These are phyloP conservation scores for Tulasnella sp. DNA, from an alignment of 768 basidiomycete species.

Conservation along the genomic window DNA sequence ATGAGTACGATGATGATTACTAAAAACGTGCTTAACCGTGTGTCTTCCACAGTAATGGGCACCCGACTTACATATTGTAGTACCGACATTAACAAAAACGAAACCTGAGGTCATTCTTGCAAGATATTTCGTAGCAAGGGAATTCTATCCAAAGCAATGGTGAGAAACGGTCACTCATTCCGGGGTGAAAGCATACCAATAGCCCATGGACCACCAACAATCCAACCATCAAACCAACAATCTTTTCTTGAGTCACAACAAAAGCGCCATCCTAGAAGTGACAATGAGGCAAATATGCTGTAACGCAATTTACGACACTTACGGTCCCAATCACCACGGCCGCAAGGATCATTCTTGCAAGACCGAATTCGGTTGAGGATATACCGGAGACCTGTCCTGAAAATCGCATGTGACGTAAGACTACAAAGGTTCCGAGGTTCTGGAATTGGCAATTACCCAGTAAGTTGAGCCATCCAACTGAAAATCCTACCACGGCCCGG, in stretches of 20 bases:
- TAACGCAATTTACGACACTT: background rate
- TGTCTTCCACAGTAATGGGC: background rate
- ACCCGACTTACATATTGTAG: slow-evolving; percentile 45
- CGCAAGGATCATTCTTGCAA: slow-evolving; percentile 10
- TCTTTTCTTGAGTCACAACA: slow-evolving; percentile 50
- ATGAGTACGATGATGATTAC: slow-evolving; percentile 78
- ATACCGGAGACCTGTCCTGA: slow-evolving; percentile 70
- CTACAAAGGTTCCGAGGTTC: background rate
- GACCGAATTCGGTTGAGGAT: slow-evolving; percentile 68
- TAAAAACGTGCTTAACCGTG: slow-evolving; percentile 24
- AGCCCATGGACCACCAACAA: slow-evolving; percentile 68
- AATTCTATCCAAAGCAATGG: slow-evolving; percentile 34
- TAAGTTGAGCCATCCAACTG: slow-evolving; percentile 75
- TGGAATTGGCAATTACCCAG: slow-evolving; percentile 35
- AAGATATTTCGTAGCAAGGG: slow-evolving; percentile 58
- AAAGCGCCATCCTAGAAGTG: slow-evolving; percentile 39
- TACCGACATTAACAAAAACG: slow-evolving; percentile 79
- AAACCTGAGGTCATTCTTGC: slow-evolving; percentile 62
- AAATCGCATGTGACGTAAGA: background rate
- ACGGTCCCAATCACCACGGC: slow-evolving; percentile 11
- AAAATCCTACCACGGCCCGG: slow-evolving; percentile 18
- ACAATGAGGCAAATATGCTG: background rate
- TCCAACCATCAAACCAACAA: slow-evolving; percentile 63
- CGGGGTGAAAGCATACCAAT: slow-evolving; percentile 32
- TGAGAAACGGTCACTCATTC: background rate